Percentiles rank a stretch among this genome's conserved stretches.
phyloP scores from a whole-genome alignment of 176 grass and related monocot genomes.

The Cenchrus fungigraminus region DNA sequence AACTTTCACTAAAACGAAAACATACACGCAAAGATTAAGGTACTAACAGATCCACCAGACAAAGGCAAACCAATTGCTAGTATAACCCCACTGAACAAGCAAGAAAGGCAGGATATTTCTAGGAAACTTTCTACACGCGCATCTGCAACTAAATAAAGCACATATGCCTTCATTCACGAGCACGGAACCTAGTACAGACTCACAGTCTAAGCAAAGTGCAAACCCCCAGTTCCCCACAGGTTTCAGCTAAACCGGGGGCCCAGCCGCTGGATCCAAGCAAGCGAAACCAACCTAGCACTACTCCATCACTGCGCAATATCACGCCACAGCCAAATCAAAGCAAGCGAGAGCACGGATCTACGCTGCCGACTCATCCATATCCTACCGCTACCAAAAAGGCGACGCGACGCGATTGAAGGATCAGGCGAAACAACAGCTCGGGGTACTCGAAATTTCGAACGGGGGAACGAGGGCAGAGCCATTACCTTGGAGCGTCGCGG shows the following conservation, averaged over 20 bases:
- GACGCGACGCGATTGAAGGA: background rate
- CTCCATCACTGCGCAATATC: background rate
- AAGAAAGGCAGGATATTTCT: slow-evolving; percentile 32
- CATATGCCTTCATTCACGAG: slow-evolving; percentile 28
- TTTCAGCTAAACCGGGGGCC: background rate
- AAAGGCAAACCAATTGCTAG: slow-evolving; percentile 23
- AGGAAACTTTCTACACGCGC: slow-evolving; percentile 32
- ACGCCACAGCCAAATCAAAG: background rate
- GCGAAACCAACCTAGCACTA: background rate
- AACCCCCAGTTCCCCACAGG: background rate
- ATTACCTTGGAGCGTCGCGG: slow-evolving; percentile 1
- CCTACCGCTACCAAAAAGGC: background rate
- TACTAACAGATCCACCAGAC: slow-evolving; percentile 30
- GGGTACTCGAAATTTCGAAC: background rate
- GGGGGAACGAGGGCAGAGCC: background rate
- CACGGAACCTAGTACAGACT: slow-evolving; percentile 7
- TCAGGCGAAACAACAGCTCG: background rate
- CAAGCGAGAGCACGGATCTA: slow-evolving; percentile 9
- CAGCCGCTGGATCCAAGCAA: background rate
- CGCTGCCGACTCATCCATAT: background rate
- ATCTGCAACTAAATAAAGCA: slow-evolving; percentile 34
- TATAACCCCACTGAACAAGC: slow-evolving; percentile 16
- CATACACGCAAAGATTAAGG: background rate
- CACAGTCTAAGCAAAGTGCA: slow-evolving; percentile 10
- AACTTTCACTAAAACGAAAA: background rate